Base-by-base conservation (phyloP, 2,329 filamentous ascomycete species). In the Cercospora sojina region DNA sequence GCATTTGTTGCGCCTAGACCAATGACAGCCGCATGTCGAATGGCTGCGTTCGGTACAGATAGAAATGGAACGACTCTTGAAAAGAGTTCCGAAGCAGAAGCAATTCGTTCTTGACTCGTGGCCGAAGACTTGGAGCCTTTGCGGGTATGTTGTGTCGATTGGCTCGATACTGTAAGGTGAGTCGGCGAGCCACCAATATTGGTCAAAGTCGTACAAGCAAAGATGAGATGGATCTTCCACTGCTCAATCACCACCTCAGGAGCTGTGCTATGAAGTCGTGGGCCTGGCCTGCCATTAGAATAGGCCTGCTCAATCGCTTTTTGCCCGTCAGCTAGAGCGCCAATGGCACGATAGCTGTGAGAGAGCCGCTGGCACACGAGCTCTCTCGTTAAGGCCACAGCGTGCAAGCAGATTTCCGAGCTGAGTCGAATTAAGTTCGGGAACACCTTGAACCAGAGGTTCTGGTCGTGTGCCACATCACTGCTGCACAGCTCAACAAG, bases 381-480 rank as follows among this genome's bases (percentile, higher is more conserved):
- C 75, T 98, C 94, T 66, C 96, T 87, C 27, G 92, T 93, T 57
- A 98, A 87, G 0, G 92, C 93, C 35, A 98, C 91, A 2, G 94
- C 93, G 73, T 96, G 93, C 0, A 92, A 91, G 73, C 94, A 99
- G 66, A 90, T 90, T 71, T 97, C 92, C 74, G 92, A 96, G 66
- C 93, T 92, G 71, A 96, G 90, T 10, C 92, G 88, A 64, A 99
- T 91, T 32, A 99, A 85, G 74, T 97, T 98, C 3, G 95, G 96
- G 74, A 99, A 99, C 18, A 98, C 90, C 76, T 98, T 99, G 80
- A 95, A 96, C 95, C 95, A 99, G 12, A 99, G 81, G 0, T 93
- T 96, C 2, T 92, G 90, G 76, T 99, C 95, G 74, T 98, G 97
- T 0, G 93, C 92, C 27, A 95, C 88, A 72, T 98, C 95, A 79